Evolutionary conservation across 495 filamentous ascomycete species (phyloP).

Genomic region (Neurospora sp.): DNA sequence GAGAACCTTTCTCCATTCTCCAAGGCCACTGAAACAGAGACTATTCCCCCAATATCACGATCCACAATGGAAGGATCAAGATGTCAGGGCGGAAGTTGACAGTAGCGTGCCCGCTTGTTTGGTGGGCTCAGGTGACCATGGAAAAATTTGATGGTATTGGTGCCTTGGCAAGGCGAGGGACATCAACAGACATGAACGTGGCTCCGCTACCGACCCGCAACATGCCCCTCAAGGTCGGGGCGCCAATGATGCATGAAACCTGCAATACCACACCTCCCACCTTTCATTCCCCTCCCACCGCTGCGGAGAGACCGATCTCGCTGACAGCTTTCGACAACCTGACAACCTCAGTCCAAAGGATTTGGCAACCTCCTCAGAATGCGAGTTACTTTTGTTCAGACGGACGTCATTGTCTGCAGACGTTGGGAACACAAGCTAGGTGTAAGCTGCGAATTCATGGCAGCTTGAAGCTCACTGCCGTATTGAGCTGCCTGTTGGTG

Average conservation of each 20-base stretch:
- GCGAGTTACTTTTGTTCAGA: background rate
- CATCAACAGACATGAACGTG: background rate
- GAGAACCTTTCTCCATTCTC: background rate
- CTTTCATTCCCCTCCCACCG: conserved; percentile 11
- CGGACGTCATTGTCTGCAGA: background rate
- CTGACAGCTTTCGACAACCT: conserved; percentile 8
- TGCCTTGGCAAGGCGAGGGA: conserved; percentile 14
- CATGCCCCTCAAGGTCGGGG: conserved; percentile 11
- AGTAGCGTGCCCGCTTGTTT: conserved; percentile 5
- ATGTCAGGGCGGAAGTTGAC: background rate
- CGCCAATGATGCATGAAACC: conserved; percentile 8
- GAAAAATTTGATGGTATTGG: conserved; percentile 13
- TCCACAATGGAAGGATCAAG: background rate
- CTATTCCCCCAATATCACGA: background rate
- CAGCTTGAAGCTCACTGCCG: background rate
- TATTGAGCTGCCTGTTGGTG: background rate
- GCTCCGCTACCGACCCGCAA: conserved; percentile 1
- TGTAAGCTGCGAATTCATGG: background rate
- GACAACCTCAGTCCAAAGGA: background rate
- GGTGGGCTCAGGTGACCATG: conserved; percentile 19
- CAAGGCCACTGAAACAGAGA: background rate
- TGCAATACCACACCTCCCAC: conserved; percentile 8
- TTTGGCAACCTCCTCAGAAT: background rate
- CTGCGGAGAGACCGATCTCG: conserved; percentile 17
- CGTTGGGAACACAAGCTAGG: background rate